These are phyloP conservation scores for Yamadazyma paraphyllophila DNA, from an alignment of 805 yeast genomes.

Conservation along the genomic window DNA sequence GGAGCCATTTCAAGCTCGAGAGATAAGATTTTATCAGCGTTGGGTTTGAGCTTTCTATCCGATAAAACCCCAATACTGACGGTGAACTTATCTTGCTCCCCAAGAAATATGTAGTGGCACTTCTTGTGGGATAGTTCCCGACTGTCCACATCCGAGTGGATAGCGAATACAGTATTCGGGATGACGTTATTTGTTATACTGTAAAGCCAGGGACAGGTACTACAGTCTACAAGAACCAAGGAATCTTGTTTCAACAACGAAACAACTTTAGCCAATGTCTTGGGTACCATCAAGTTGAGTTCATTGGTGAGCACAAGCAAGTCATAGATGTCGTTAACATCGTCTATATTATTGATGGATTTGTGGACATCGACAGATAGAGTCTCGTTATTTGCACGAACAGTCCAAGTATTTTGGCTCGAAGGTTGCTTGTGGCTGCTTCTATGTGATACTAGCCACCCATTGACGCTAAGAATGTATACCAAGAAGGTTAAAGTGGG, in stretches of 20 bases:
- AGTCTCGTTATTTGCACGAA: neutral
- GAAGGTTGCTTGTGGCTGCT: conserved; percentile 1
- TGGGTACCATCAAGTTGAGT: conserved; percentile 2
- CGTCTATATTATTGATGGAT: conserved; percentile 3
- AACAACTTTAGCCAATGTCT: conserved; percentile 3
- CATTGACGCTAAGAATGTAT: conserved; percentile 12
- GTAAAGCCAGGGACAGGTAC: conserved; percentile 16
- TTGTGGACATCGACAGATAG: neutral
- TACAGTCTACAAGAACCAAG: conserved; percentile 15
- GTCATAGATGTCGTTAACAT: conserved; percentile 6
- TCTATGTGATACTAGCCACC: conserved; percentile 14
- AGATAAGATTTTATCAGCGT: neutral
- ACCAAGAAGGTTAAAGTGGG: conserved; percentile 15
- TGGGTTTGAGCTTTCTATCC: conserved; percentile 1
- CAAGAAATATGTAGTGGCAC: conserved; percentile 11
- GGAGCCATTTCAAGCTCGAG: neutral
- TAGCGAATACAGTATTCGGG: conserved; percentile 13
- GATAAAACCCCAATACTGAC: conserved; percentile 8
- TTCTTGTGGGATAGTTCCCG: conserved; percentile 10
- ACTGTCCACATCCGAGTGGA: conserved; percentile 17
- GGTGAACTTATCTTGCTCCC: neutral
- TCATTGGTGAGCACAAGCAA: conserved; percentile 12
- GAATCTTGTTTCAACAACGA: conserved; percentile 7
- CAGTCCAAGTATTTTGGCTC: neutral
- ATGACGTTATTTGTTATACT: conserved; percentile 8